These are phyloP conservation scores for Leccinum olivaceopallidum DNA, from an alignment of 768 basidiomycete species.

Conservation along the genomic window DNA sequence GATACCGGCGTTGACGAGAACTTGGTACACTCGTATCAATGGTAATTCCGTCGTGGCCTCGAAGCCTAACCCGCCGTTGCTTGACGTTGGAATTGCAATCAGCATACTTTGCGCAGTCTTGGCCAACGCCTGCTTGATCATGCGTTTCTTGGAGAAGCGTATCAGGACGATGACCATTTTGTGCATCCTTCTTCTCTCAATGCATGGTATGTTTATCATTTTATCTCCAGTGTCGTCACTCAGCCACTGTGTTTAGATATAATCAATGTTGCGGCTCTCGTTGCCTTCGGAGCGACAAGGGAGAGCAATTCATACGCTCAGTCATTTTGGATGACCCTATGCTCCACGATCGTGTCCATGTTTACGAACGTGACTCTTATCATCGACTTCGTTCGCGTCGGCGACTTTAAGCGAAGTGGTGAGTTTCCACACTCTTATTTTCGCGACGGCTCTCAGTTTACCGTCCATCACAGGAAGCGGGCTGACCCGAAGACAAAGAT, in stretches of 20 bases:
- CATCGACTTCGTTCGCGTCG: slow-evolving; percentile 56
- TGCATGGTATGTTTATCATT: slow-evolving; percentile 58
- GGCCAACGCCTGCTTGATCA: slow-evolving; percentile 67
- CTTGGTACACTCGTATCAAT: slow-evolving; percentile 67
- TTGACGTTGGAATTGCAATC: slow-evolving; percentile 56
- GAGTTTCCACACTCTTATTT: slow-evolving; percentile 14
- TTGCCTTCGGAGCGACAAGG: slow-evolving; percentile 58
- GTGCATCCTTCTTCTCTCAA: slow-evolving; percentile 61
- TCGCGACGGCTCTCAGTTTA: not conserved
- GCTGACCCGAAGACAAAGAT: slow-evolving; percentile 75
- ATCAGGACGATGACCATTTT: slow-evolving; percentile 63
- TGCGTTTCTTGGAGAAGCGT: slow-evolving; percentile 70
- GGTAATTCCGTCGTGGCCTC: slow-evolving; percentile 41
- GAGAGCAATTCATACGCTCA: slow-evolving; percentile 72
- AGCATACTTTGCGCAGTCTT: slow-evolving; percentile 48
- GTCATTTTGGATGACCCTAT: slow-evolving; percentile 77
- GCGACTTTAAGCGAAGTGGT: slow-evolving; percentile 68
- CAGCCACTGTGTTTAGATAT: slow-evolving; percentile 45
- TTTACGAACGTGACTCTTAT: slow-evolving; percentile 69
- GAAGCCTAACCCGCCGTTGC: slow-evolving; percentile 52
- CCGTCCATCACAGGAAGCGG: slow-evolving; percentile 59
- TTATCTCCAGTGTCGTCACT: not conserved
- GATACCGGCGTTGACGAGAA: slow-evolving; percentile 76
- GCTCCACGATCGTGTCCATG: slow-evolving; percentile 66
- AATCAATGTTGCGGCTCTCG: slow-evolving; percentile 63